Base-by-base conservation (phyloP, 2,329 filamentous ascomycete species). In the Clonostachys solani region DNA sequence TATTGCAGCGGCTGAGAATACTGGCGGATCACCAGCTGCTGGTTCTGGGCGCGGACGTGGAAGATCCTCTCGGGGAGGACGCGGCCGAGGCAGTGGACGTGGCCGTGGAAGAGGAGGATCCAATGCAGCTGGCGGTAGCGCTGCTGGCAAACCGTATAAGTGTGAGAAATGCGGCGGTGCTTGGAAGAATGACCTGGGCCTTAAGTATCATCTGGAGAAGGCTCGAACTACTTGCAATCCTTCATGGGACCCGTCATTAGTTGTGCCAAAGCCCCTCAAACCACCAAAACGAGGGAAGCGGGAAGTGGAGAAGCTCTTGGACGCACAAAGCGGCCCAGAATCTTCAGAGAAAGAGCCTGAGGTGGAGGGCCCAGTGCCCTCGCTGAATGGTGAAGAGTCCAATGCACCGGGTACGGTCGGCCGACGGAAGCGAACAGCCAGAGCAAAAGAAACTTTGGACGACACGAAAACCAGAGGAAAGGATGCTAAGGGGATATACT, bases 161-260 rank as follows among this genome's bases (percentile, higher is more conserved):
- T 83, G 80, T 50, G 70, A 77, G 10, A 76, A 71, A 40, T 83
- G 80, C 49, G 72, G 72, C 10, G 72, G 70, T 4, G 63, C 60
- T 12, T 83, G 78, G 78, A 81, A 81, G 58, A 83, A 83, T 45
- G 67, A 76, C 34, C 65, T 78, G 42, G 80, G 80, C 0, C 63
- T 83, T 15, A 78, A 80, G 44, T 83, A 83, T 55, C 80, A 83
- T 51, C 60, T 75, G 13, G 74, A 73, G 34, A 82, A 81, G 54
- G 77, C 79, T 2, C 67, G 67, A 49, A 75, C 74, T 5, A 18
- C 68, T 13, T 83, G 80, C 55, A 83, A 83, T 52, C 72, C 78
- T 3, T 60, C 56, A 17, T 65, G 56, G 17, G 64, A 63, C 36
- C 50, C 41, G 9, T 23, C 36, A 12, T 12, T 36, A 17, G 43